A percentile compares a stretch with the other conserved stretches of the same genome.
Conservation (phyloP, 2,329 filamentous ascomycete species). For the Capronia americana region DNA sequence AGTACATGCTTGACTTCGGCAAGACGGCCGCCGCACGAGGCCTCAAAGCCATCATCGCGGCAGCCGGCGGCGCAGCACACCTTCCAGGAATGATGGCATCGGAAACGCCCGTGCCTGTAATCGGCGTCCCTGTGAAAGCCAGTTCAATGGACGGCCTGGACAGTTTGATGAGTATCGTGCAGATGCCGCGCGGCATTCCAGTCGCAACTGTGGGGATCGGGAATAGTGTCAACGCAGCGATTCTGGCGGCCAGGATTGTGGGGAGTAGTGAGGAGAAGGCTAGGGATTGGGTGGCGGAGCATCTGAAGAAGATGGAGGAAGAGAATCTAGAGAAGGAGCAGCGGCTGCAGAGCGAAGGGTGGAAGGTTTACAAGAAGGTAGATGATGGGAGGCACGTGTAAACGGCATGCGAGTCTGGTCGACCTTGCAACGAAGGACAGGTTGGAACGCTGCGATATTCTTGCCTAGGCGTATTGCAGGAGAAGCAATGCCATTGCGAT, state of each 20-base stretch:
- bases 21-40: slow-evolving; percentile 64
- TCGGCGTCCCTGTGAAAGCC: slow-evolving; percentile 74
- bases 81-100: slow-evolving; percentile 72
- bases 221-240: slow-evolving; percentile 73
- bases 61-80: slow-evolving; percentile 71
- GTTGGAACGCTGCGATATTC: not conserved
- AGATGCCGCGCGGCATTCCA: slow-evolving; percentile 73
- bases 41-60: slow-evolving; percentile 71
- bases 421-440: not conserved
- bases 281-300: slow-evolving; percentile 36
- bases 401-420: not conserved
- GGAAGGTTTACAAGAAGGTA: slow-evolving; percentile 40
- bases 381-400: slow-evolving; percentile 24
- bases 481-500: not conserved
- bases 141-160: slow-evolving; percentile 71
- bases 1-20: slow-evolving; percentile 69
- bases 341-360: slow-evolving; percentile 37
- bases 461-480: not conserved
- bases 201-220: slow-evolving; percentile 75
- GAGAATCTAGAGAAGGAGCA: slow-evolving; percentile 41
- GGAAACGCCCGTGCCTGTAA: slow-evolving; percentile 71
- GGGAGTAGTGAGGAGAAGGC: slow-evolving; percentile 47
- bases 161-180: slow-evolving; percentile 69
- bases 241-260: slow-evolving; percentile 70
- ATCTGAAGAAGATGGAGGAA: slow-evolving; percentile 39